Evolutionary conservation across 2,329 filamentous ascomycete genomes (phyloP).

Genomic region (Bipolaris victoriae): DNA sequence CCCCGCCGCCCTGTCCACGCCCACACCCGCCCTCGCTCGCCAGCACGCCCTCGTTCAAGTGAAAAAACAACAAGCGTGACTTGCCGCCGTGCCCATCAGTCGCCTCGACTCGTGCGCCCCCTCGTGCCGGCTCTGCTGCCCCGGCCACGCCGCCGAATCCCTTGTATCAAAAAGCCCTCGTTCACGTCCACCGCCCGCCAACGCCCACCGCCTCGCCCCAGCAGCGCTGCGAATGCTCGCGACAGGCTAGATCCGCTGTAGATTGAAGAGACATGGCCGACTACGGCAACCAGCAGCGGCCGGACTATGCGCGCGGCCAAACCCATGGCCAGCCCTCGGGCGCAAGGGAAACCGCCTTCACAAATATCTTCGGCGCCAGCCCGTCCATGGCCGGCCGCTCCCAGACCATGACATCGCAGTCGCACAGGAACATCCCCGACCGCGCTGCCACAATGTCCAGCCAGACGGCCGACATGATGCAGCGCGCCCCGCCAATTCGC

Average conservation of each 20-base stretch:
- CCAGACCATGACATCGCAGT: slow-evolving; percentile 90
- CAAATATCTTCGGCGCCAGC: slow-evolving; percentile 92
- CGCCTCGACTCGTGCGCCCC: slow-evolving; percentile 2
- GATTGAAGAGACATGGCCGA: slow-evolving; percentile 62
- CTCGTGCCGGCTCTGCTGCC: slow-evolving; percentile 14
- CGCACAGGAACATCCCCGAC: slow-evolving; percentile 66
- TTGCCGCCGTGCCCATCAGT: slow-evolving; percentile 1
- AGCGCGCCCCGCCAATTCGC: slow-evolving; percentile 68
- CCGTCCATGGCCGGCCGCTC: slow-evolving; percentile 77
- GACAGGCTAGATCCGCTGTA: slow-evolving; percentile 18
- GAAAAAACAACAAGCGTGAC: not conserved
- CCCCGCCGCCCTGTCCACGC: slow-evolving; percentile 10
- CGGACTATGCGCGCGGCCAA: slow-evolving; percentile 61
- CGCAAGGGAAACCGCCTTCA: slow-evolving; percentile 93
- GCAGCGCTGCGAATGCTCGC: slow-evolving; percentile 34
- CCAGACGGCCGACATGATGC: slow-evolving; percentile 61
- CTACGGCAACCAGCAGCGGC: slow-evolving; percentile 66
- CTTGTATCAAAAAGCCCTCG: slow-evolving; percentile 24
- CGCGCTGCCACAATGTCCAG: slow-evolving; percentile 73
- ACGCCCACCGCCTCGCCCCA: slow-evolving; percentile 8
- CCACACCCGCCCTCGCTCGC: slow-evolving; percentile 20
- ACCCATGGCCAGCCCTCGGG: slow-evolving; percentile 60
- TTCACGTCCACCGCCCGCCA: slow-evolving; percentile 18
- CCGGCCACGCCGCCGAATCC: slow-evolving; percentile 5
- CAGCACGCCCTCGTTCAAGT: slow-evolving; percentile 12